Conservation (phyloP, 306 rosid genomes). For the Corylus americana region DNA sequence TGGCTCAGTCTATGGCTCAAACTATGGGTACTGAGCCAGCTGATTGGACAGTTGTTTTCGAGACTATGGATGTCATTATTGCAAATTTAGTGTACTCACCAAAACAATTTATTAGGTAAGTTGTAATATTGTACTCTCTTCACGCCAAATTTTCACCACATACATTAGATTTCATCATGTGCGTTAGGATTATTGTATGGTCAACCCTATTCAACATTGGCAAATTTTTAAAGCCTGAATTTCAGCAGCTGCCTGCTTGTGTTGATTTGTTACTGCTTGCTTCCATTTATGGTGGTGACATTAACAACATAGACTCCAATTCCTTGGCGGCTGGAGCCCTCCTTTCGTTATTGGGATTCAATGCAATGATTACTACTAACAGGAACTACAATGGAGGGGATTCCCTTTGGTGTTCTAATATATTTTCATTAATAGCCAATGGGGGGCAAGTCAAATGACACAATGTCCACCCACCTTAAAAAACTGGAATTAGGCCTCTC, state of each 20-base stretch:
- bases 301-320: too few species aligned
- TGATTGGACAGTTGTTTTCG: not conserved
- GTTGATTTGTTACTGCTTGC: not conserved
- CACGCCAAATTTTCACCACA: not conserved
- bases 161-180: not conserved
- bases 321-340: too few species aligned
- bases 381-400: not conserved
- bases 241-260: not conserved
- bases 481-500: not conserved
- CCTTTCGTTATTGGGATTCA: not conserved
- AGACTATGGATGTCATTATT: conserved; percentile 18
- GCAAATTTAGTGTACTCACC: conserved; percentile 29
- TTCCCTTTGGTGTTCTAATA: not conserved
- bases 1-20: conserved; percentile 76
- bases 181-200: not conserved
- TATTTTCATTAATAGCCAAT: not conserved
- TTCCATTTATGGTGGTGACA: not conserved
- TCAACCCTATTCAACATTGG: not conserved
- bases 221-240: not conserved
- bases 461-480: not conserved
- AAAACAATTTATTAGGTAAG: conserved; percentile 2
- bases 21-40: conserved; percentile 71
- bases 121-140: not conserved
- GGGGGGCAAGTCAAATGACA: not conserved
- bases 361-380: not conserved